Evolutionary conservation across 495 filamentous ascomycete genomes (phyloP).

Genomic region (Neurospora sp.): DNA sequence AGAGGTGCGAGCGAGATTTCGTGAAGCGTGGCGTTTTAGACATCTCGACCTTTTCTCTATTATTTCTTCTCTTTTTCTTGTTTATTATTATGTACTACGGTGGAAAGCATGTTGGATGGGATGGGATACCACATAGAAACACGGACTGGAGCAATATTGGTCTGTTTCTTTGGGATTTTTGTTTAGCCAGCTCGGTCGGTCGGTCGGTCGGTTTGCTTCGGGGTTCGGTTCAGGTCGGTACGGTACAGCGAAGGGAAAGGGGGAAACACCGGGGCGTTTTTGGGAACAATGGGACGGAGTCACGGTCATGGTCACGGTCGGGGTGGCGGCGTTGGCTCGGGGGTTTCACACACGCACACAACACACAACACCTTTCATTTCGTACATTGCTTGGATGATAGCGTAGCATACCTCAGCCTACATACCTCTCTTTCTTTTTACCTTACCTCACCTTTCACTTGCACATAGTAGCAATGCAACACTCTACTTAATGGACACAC

Average conservation of each 20-base stretch:
- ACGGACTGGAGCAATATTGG: not conserved
- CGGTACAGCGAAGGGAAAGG: not conserved
- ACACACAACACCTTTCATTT: not conserved
- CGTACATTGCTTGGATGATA: not conserved
- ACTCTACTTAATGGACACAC: not conserved
- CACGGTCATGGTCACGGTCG: not conserved
- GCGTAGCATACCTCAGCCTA: not conserved
- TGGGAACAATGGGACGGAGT: not conserved
- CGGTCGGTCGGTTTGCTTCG: not conserved
- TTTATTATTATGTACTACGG: not conserved
- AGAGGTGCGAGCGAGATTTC: conserved; percentile 4
- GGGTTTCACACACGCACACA: not conserved
- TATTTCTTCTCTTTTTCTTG: not conserved
- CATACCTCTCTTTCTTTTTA: not conserved
- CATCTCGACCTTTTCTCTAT: not conserved
- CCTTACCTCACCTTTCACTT: not conserved
- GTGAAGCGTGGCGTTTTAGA: not conserved
- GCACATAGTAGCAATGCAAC: not conserved
- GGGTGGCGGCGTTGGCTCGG: not conserved
- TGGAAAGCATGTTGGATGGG: not conserved
- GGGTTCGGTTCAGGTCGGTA: not conserved
- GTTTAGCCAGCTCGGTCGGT: not conserved
- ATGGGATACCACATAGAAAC: not conserved
- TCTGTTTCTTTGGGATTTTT: not conserved
- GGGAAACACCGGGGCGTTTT: not conserved